These are phyloP conservation scores for Beauveria brongniartii DNA, from an alignment of 2,329 filamentous ascomycete genomes.

Conservation along the genomic window DNA sequence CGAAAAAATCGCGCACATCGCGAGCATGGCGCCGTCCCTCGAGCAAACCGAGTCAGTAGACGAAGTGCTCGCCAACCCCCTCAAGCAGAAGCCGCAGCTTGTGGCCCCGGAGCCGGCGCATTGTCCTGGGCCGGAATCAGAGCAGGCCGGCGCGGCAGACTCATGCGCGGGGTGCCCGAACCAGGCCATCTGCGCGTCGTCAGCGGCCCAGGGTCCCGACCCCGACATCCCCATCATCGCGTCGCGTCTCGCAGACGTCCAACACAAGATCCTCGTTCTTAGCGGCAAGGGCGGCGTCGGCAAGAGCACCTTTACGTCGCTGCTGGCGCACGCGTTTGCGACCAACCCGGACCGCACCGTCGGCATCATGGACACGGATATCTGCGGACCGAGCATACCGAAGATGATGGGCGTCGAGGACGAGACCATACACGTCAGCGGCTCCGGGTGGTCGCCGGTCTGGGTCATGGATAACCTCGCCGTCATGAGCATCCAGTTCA, in stretches of 20 bases:
- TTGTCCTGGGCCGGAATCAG: conserved; percentile 83
- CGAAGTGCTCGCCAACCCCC: conserved; percentile 65
- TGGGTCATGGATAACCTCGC: conserved; percentile 92
- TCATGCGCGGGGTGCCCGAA: conserved; percentile 94
- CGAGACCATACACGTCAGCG: conserved; percentile 88
- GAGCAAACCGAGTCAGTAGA: conserved; percentile 60
- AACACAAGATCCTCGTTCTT: conserved; percentile 87
- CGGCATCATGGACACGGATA: conserved; percentile 96
- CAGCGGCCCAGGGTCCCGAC: conserved; percentile 89
- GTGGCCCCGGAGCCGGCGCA: conserved; percentile 95
- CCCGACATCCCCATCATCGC: conserved; percentile 88
- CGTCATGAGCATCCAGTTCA: conserved; percentile 97
- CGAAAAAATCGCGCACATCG: background rate
- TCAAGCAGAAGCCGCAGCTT: conserved; percentile 72
- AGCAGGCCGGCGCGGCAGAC: conserved; percentile 62
- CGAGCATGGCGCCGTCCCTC: conserved; percentile 69
- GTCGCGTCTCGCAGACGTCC: conserved; percentile 68
- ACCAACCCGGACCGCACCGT: conserved; percentile 70
- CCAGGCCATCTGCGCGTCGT: conserved; percentile 79
- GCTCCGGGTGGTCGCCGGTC: conserved; percentile 85
- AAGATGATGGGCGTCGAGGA: conserved; percentile 98
- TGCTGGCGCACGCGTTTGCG: conserved; percentile 85
- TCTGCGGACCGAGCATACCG: conserved; percentile 90
- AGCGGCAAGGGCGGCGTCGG: conserved; percentile 95
- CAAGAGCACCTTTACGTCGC: conserved; percentile 86